Base-by-base conservation (phyloP, 2,329 filamentous ascomycete species). In the Truncatella angustata region DNA sequence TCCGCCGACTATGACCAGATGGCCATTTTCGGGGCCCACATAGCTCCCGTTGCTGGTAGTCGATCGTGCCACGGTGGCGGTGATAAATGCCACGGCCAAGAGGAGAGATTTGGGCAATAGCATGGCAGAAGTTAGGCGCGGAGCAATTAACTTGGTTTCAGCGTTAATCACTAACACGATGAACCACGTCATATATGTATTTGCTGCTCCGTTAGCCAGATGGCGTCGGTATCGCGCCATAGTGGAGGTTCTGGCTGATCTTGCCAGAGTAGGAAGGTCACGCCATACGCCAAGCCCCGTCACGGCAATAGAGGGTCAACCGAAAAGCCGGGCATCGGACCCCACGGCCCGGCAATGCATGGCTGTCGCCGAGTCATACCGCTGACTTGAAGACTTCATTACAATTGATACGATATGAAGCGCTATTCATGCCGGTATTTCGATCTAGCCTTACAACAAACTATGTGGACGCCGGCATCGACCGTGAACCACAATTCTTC, bases 1-100 rank as follows among this genome's bases (percentile, higher is more conserved):
- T 1, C 66, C 66, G 23, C 66, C 65, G 2, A 67, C 59, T 7
- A 68, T 61, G 4, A 68, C 63, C 3, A 68, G 58, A 5, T 60
- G 58, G 12, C 66, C 66, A 12, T 62, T 62, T 34, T 56, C 60
- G 0, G 66, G 66, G 4, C 65, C 65, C 39, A 66, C 58, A 39
- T 52, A 58, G 11, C 44, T 35, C 58, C 14, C 35, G 14, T 18
- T 49, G 21, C 1, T 28, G 2, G n/a, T 16, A 18, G n/a, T 16
- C 10, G 23, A 14, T 9, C 39, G 46, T 18, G 34, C 23, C 46
- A 49, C 16, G 35, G 34, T 6, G 16, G 23, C 4, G 20, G 5
- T 23, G 7, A 24, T n/a, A 4, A 46, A 35, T 6, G 7, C n/a
- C 14, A 46, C 7, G n/a, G 26, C 10, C 4, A 46, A 20, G 2